Evolutionary conservation across 1,284 basidiomycete genomes (phyloP).

Genomic region (Uromyces viciae-fabae): DNA sequence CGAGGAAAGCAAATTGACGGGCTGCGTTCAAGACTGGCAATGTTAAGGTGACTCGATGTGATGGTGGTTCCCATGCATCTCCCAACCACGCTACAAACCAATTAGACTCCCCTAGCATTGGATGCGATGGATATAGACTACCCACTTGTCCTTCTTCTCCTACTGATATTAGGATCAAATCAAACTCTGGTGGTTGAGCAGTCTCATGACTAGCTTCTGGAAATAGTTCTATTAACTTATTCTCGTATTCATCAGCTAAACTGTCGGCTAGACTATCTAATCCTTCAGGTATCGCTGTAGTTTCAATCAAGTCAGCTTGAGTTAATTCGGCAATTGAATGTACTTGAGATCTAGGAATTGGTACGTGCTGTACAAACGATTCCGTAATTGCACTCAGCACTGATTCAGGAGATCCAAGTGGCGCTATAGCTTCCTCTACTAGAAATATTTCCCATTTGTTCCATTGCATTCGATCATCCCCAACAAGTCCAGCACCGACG

Average conservation of each 20-base stretch:
- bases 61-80: constrained; percentile 23
- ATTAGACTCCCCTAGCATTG: constrained; percentile 41
- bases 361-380: constrained; percentile 36
- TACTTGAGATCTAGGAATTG: constrained; percentile 33
- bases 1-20: constrained; percentile 34
- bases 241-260: constrained; percentile 42
- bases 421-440: constrained; percentile 38
- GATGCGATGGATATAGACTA: constrained; percentile 33
- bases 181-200: constrained; percentile 33
- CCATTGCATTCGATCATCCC: constrained; percentile 39
- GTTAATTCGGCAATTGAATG: constrained; percentile 34
- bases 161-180: constrained; percentile 27
- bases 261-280: constrained; percentile 29
- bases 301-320: constrained; percentile 12
- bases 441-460: constrained; percentile 34
- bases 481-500: constrained; percentile 16
- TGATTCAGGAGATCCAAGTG: constrained; percentile 33
- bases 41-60: constrained; percentile 36
- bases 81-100: constrained; percentile 44
- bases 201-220: constrained; percentile 36
- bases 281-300: constrained; percentile 26
- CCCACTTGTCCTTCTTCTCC: constrained; percentile 37
- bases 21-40: constrained; percentile 33
- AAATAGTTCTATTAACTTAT: constrained; percentile 27
- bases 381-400: constrained; percentile 7